Evolutionary conservation across 176 grass and related monocot species (phyloP), one percentile per base, ranked within the genome.

Genomic region (Musa troglodytarum): DNA sequence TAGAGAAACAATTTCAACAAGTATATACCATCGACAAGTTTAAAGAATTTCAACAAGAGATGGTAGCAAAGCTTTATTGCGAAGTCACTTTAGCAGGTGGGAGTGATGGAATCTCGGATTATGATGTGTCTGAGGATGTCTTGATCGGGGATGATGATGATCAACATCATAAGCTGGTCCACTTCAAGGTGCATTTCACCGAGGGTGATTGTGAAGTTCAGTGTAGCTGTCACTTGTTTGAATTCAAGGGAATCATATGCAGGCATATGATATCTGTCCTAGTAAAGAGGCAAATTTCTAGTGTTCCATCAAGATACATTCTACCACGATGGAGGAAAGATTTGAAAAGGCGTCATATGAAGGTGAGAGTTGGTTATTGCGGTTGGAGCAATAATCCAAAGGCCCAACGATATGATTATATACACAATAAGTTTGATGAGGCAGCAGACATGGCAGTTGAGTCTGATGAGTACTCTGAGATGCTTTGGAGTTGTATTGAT

Each of bases 1-100:
- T 79, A 17, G 77, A 79, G 22, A 66, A 79, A 49, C 77, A 79
- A 54, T 49, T 79, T 69, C 65, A 26, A 25, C 65, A 70, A 52
- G 16, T 58, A 10, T 70, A 79, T 65, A 79, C 77, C 17, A 69
- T 57, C 3, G 52, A 55, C 24, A 79, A 56, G 14, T 79, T 79
- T 53, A 79, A 79, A 70, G 51, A 34, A 50, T 79, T 79, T 57
- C 77, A 79, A 50, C 50, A 79, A 69, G 77, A 79, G 77, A 56
- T 79, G 65, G 28, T 49, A 6, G 65, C 65, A 1, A 69, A 69
- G 53, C 65, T 54, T 14, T 70, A 69, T 21, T 79, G 77, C 11
- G 66, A 66, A 13, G 52, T 54, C 26, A 55, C 28, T 9, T 56
- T 70, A 1, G 77, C 57, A 43, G 53, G 54, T 43, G 24, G 3